Conservation (phyloP, 192 early-diverging fungal species). For the Pilobolus umbonatus region DNA sequence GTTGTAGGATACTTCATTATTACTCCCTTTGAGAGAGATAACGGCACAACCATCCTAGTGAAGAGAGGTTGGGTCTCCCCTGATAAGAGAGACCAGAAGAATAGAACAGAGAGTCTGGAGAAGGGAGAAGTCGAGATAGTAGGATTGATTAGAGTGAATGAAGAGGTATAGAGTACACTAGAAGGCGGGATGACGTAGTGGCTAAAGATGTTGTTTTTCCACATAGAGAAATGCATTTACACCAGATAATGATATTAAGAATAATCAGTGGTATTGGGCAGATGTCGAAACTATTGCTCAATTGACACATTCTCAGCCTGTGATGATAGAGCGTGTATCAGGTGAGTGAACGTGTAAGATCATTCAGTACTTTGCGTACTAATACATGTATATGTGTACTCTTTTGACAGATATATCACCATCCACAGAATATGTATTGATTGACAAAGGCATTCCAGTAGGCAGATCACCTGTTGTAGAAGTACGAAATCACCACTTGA, state of each 20-base stretch:
- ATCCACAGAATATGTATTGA: conserved; percentile 42
- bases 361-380: neutral
- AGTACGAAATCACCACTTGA: conserved; percentile 80
- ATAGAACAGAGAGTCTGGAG: conserved; percentile 43
- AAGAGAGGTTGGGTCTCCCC: conserved; percentile 87
- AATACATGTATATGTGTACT: conserved; percentile 1
- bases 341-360: conserved; percentile 26
- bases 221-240: conserved; percentile 52
- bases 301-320: conserved; percentile 54
- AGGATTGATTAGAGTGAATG: conserved; percentile 59
- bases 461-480: conserved; percentile 67
- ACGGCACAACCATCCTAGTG: conserved; percentile 71
- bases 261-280: conserved; percentile 79
- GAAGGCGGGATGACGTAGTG: conserved; percentile 1
- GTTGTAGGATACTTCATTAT: conserved; percentile 69
- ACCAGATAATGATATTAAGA: conserved; percentile 55
- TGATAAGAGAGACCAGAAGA: conserved; percentile 54
- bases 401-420: conserved; percentile 33
- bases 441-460: conserved; percentile 63
- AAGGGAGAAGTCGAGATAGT: conserved; percentile 57
- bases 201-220: conserved; percentile 13
- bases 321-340: conserved; percentile 75
- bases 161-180: conserved; percentile 49
- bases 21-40: conserved; percentile 69
- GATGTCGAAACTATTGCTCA: conserved; percentile 77